Base-by-base conservation (phyloP, 2,329 filamentous ascomycete species). In the Tolypocladium amazonense region DNA sequence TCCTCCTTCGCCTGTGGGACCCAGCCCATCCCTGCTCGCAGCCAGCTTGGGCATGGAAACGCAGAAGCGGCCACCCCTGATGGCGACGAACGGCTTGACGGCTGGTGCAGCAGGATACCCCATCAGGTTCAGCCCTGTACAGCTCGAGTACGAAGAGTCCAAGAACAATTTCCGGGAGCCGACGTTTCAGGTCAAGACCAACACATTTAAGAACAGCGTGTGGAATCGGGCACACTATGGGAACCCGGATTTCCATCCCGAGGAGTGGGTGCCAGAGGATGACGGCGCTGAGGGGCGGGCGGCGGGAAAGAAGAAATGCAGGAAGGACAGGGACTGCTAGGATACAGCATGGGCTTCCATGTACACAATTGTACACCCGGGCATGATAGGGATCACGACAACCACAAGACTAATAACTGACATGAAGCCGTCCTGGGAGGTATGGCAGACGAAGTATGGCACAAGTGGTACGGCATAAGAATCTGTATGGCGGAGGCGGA, bases 191-290 rank as follows among this genome's bases (percentile, higher is more conserved):
- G 71, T 75, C 3, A 77, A 77, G 58, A 87, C 82, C 2, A 80
- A 76, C 57, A 83, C 81, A 1, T 88, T 88, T 67, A 85, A 85
- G 66, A 87, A 88, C 64, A 85, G 81, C 58, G 82, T 87, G 59
- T 87, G 83, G 72, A 88, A 88, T 65, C 80, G 80, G 55, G 85
- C 85, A 0, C 86, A 88, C 67, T 88, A 84, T 65, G 84, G 84
- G 61, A 88, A 88, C 63, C 82, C 83, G 2, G 77, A 78, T 52
- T 78, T 78, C 56, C 76, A 77, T 41, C 76, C 76, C 0, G 76
- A 78, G 60, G 74, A 77, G 62, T 78, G 75, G 73, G 71, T 67
- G 41, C 76, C 76, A 1, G 74, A 76, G 4, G 75, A 77, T 39
- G 73, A 77, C 30, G 64, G 67, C n/a, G 56, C 62, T 8, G 72